A percentile compares a stretch with the other conserved stretches of the same genome.
phyloP scores from a whole-genome alignment of 2,329 filamentous ascomycete species.

The Arthrobotrys conoides region DNA sequence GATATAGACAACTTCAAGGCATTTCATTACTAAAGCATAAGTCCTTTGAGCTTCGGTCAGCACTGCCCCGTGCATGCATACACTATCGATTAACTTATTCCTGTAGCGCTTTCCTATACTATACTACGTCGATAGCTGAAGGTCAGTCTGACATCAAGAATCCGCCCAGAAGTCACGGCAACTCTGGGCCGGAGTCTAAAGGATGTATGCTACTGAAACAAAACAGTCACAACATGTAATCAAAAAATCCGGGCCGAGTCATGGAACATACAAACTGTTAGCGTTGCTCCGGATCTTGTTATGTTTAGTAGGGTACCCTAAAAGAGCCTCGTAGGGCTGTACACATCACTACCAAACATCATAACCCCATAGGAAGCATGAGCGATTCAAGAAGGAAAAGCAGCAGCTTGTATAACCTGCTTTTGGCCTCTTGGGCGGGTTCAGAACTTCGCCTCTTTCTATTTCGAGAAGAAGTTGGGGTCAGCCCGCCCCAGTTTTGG shows the following conservation, averaged over 20 bases:
- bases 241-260: slow-evolving; percentile 9
- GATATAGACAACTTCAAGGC: neutral
- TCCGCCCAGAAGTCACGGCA: slow-evolving; percentile 24
- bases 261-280: slow-evolving; percentile 6
- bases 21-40: neutral
- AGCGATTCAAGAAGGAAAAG: slow-evolving; percentile 13
- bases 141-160: slow-evolving; percentile 47
- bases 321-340: slow-evolving; percentile 55
- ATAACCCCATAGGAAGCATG: neutral
- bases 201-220: slow-evolving; percentile 35
- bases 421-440: slow-evolving; percentile 12
- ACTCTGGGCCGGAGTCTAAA: neutral
- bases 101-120: slow-evolving; percentile 15
- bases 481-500: slow-evolving; percentile 17
- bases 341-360: neutral
- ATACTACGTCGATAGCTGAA: slow-evolving; percentile 11
- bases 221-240: slow-evolving; percentile 4
- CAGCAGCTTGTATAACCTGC: neutral
- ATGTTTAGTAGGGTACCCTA: neutral
- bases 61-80: slow-evolving; percentile 29
- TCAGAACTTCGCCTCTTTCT: slow-evolving; percentile 43
- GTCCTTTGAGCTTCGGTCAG: slow-evolving; percentile 23
- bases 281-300: neutral
- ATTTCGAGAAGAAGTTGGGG: slow-evolving; percentile 18
- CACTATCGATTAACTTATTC: slow-evolving; percentile 13